A percentile compares a stretch with the other conserved stretches of the same genome.
These are phyloP conservation scores for Podila horticola DNA, from an alignment of 192 early-diverging fungal genomes.

Conservation along the genomic window DNA sequence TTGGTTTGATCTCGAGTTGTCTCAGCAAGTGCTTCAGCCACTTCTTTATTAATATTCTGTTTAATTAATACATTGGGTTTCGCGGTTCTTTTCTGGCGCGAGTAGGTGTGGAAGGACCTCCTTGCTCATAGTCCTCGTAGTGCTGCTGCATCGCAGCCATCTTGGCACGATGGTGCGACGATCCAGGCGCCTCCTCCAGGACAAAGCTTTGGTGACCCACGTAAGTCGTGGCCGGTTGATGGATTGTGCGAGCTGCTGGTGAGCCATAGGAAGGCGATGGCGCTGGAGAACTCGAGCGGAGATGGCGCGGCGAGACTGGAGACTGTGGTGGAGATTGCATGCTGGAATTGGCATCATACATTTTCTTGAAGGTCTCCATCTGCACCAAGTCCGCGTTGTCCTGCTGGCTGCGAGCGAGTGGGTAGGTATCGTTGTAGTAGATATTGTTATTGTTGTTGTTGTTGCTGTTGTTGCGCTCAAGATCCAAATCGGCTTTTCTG, in stretches of 20 bases:
- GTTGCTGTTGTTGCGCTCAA: neutral
- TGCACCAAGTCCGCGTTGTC: slow-evolving; percentile 11
- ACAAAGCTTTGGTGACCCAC: slow-evolving; percentile 17
- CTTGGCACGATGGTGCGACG: neutral
- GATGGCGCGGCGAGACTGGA: neutral
- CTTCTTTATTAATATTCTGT: too few species aligned
- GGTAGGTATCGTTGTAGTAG: slow-evolving; percentile 23
- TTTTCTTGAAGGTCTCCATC: slow-evolving; percentile 16
- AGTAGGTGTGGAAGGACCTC: slow-evolving; percentile 3
- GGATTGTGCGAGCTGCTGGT: neutral
- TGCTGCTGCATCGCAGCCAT: slow-evolving; percentile 5
- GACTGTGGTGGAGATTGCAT: slow-evolving; percentile 4
- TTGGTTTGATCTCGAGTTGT: too few species aligned
- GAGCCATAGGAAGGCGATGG: neutral
- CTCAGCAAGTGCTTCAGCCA: too few species aligned
- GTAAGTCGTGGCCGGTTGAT: neutral
- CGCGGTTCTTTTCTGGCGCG: slow-evolving; percentile 15
- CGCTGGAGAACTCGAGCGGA: neutral
- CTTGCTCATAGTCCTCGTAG: neutral
- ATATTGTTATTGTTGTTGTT: too few species aligned
- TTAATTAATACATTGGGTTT: neutral
- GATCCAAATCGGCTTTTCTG: neutral
- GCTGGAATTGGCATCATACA: slow-evolving; percentile 11
- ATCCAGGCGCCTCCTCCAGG: slow-evolving; percentile 7
- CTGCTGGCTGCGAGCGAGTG: slow-evolving; percentile 9